Base-by-base conservation (phyloP, 1,284 basidiomycete species). In the Pseudozyma sp. region DNA sequence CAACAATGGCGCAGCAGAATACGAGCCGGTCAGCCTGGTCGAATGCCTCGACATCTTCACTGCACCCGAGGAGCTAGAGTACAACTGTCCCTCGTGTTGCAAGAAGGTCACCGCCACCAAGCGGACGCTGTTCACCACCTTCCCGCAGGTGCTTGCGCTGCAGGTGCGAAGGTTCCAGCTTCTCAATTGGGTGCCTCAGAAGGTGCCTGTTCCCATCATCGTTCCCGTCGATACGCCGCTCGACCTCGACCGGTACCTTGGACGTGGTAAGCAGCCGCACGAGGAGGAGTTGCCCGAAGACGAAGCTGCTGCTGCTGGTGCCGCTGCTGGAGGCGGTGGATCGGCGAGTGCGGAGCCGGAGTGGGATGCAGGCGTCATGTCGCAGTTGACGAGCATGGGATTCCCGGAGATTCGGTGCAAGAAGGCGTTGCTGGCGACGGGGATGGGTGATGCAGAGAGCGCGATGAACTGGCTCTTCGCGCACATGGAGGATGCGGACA, bases 91-190 rank as follows among this genome's bases (percentile, higher is more conserved):
- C 1, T 84, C 80, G 30, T 92, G 91, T 79, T 79, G 86, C 35
- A 88, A 86, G 80, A 91, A 86, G 87, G 93, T 89, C 60, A 86
- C 77, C 84, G 94, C 90, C 0, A 86, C 86, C 16, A 91, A 90
- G 89, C 90, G 76, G 81, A 89, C 88, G 8, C 89, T 88, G 34
- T 92, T 99, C 78, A 89, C 92, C 6, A 92, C 92, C 0, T 94
- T 96, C 87, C 96, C 96, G 0, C 88, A 94, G 29, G 90, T 94
- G 2, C 88, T 99, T 0, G 90, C 96, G 5, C 85, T 99, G 0
- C 95, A 97, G 78, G 91, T 94, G 55, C 93, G 93, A 79, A 95
- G 97, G 80, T 98, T 98, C 87, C 93, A 96, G 85, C 89, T 97
- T 7, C 90, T 96, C 56, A 95, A 95, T 81, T 99, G 96, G 96